Conservation (phyloP, 805 yeast species). For the Debaryomyces hansenii region DNA sequence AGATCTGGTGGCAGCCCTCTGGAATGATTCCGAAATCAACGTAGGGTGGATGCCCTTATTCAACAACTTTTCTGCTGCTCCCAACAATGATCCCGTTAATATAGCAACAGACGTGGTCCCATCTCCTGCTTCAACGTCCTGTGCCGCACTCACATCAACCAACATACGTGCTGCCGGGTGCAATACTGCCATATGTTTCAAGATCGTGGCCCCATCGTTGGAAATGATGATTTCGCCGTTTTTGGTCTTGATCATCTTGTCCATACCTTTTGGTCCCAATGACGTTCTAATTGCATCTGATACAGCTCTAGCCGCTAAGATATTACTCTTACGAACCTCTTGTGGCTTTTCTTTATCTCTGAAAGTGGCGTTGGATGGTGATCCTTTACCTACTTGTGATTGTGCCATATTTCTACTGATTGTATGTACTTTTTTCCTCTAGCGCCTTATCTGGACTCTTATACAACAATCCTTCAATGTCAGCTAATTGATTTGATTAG, state of each 20-base stretch:
- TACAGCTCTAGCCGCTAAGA: conserved; percentile 90
- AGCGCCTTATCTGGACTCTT: neutral
- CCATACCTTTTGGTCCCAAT: conserved; percentile 99
- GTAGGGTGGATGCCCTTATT: conserved; percentile 95
- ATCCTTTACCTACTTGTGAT: conserved; percentile 15
- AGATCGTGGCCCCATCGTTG: conserved; percentile 96
- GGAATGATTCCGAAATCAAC: conserved; percentile 89
- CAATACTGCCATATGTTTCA: conserved; percentile 95
- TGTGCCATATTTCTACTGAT: conserved; percentile 9
- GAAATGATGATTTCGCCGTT: conserved; percentile 91
- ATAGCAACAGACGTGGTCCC: conserved; percentile 98
- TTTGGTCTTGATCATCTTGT: conserved; percentile 95
- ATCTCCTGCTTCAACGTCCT: conserved; percentile 99
- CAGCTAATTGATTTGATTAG: neutral
- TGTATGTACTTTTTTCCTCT: neutral
- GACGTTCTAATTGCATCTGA: conserved; percentile 95
- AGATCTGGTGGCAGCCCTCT: conserved; percentile 80
- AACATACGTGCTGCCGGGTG: conserved; percentile 98
- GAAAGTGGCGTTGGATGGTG: conserved; percentile 82
- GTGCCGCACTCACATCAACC: conserved; percentile 96
- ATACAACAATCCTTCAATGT: neutral
- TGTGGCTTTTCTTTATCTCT: conserved; percentile 93
- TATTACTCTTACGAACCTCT: conserved; percentile 87
- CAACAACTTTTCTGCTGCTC: conserved; percentile 90
- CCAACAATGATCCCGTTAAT: conserved; percentile 88